A percentile compares a stretch with the other conserved stretches of the same genome.
phyloP scores from a whole-genome alignment of 1,284 basidiomycete genomes.

The Mycosarcoma mackinlayi region DNA sequence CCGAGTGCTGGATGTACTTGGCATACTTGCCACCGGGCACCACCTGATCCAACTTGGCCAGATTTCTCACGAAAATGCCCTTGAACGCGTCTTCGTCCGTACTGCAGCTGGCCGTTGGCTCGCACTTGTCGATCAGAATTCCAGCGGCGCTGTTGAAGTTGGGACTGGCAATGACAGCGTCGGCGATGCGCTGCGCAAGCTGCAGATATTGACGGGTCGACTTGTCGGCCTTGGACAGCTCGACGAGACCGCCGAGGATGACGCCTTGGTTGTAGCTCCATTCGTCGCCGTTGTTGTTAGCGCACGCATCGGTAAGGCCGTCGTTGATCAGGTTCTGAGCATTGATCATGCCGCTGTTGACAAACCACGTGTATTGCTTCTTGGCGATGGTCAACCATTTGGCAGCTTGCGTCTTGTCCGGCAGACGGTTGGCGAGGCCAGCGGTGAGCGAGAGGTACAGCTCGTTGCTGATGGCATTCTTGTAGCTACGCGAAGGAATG shows the following conservation, averaged over 20 bases:
- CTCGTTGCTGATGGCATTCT: conserved; percentile 26
- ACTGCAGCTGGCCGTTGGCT: conserved; percentile 8
- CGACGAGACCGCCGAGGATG: conserved; percentile 6
- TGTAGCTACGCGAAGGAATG: conserved; percentile 13
- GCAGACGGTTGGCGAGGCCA: conserved; percentile 12
- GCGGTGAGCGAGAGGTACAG: conserved; percentile 23
- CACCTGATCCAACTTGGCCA: conserved; percentile 12
- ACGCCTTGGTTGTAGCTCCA: conserved; percentile 17
- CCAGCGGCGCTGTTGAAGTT: conserved; percentile 6
- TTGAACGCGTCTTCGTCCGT: conserved; percentile 27
- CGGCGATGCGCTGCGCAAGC: conserved; percentile 4
- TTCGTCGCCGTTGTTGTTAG: conserved; percentile 11
- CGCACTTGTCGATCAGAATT: conserved; percentile 8
- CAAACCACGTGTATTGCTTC: conserved; percentile 14
- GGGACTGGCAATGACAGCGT: conserved; percentile 4
- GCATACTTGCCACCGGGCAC: conserved; percentile 1
- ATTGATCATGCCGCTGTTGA: conserved; percentile 24
- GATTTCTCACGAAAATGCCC: conserved; percentile 15
- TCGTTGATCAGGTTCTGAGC: conserved; percentile 16
- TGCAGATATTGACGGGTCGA: not conserved
- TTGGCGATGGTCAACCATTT: conserved; percentile 13
- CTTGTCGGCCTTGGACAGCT: conserved; percentile 13
- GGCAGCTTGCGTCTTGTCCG: conserved; percentile 1
- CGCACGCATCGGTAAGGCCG: conserved; percentile 17
- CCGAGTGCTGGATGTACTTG: conserved; percentile 9